Evolutionary conservation across 2,329 filamentous ascomycete species (phyloP), one percentile per base, ranked within the genome.

Genomic region (Aspergillus sp.): DNA sequence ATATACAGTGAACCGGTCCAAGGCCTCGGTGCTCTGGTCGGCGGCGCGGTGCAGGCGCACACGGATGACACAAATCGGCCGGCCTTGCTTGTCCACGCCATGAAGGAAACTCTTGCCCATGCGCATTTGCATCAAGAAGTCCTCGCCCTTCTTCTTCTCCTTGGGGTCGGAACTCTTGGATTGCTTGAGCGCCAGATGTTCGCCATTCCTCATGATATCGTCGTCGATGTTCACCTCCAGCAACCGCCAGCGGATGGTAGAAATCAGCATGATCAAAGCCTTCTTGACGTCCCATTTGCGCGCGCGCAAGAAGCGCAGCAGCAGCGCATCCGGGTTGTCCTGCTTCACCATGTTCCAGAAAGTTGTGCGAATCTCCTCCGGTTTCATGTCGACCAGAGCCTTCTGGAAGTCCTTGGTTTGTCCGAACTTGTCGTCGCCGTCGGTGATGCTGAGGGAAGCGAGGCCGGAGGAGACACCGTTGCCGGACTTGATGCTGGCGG

Each of bases 341-440:
- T 94, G 88, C 77, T 97, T 99, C 53, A 93, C 84, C 91, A 97
- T 96, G 60, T 78, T 82, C 94, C 94, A 97, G 67, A 97, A 88
- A 0, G 91, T 87, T 14, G 81, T 78, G 48, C 91, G 85, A 59
- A 99, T 84, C 41, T 88, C 81, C 64, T 95, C 90, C 0, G 93
- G 89, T 0, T 85, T 81, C 64, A 88, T 82, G 54, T 82, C 89
- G 45, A 88, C 86, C 9, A 99, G 74, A 0, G 91, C 90, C 38
- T 93, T 85, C 61, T 90, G 84, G 73, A 91, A 97, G 46, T 91
- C 86, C 73, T 93, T 94, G 34, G 83, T 88, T 72, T 94, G 89
- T 44, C 91, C 92, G 70, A 95, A 93, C 76, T 97, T 99, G 76
- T 99, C 94, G 52, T 97, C 89, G 3, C 78, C 76, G 11, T 85